Conservation (phyloP, 345 rosid genomes). For the Camelina hispida region DNA sequence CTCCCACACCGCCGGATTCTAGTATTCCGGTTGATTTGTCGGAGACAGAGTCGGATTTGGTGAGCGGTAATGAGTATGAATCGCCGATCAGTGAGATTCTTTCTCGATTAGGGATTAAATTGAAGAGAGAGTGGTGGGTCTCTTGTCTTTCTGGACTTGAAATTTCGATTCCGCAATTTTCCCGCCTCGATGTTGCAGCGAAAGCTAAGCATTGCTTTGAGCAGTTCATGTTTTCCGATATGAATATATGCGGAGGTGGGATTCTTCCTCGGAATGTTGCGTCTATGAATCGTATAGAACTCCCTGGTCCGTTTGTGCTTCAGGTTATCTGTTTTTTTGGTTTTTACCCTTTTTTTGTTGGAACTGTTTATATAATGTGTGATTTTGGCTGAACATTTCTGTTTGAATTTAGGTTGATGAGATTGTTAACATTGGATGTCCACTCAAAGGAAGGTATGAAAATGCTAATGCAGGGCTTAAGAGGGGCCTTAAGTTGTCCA, state of each 20-base stretch:
- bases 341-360: background rate
- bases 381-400: slow-evolving; percentile 6
- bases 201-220: slow-evolving; percentile 83
- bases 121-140: slow-evolving; percentile 72
- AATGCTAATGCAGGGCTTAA: slow-evolving; percentile 71
- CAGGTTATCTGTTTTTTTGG: slow-evolving; percentile 57
- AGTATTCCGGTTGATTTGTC: slow-evolving; percentile 22
- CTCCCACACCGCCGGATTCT: slow-evolving; percentile 44
- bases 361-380: slow-evolving; percentile 5
- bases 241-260: slow-evolving; percentile 78
- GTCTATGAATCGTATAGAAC: slow-evolving; percentile 73
- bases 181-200: slow-evolving; percentile 48
- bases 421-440: slow-evolving; percentile 76
- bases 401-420: slow-evolving; percentile 79
- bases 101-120: slow-evolving; percentile 60
- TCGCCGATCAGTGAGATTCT: slow-evolving; percentile 58
- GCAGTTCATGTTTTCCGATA: slow-evolving; percentile 78
- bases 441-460: slow-evolving; percentile 78
- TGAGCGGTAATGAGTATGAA: slow-evolving; percentile 31
- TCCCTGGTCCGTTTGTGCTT: slow-evolving; percentile 84
- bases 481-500: slow-evolving; percentile 88
- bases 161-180: slow-evolving; percentile 52
- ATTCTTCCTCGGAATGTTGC: slow-evolving; percentile 72
- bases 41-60: slow-evolving; percentile 11
- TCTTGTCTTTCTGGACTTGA: slow-evolving; percentile 60